These are phyloP conservation scores for Penicillium argentinense DNA, from an alignment of 495 filamentous ascomycete species.

Conservation along the genomic window DNA sequence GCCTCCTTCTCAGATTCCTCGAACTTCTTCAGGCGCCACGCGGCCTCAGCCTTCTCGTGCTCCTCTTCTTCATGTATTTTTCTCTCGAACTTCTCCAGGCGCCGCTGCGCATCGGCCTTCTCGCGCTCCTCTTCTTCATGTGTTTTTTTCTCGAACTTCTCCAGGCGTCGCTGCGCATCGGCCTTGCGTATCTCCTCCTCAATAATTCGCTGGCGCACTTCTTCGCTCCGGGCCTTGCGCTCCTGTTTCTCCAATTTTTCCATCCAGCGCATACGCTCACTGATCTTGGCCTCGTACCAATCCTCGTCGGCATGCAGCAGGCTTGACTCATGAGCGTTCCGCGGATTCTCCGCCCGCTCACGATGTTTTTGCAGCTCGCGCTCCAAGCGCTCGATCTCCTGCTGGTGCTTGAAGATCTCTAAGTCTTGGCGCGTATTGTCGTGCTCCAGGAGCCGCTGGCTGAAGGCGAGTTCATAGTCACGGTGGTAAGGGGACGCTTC, in stretches of 20 bases:
- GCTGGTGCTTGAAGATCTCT: slow-evolving; percentile 41
- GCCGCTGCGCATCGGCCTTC: slow-evolving; percentile 26
- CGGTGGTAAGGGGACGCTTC: slow-evolving; percentile 25
- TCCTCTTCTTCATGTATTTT: slow-evolving; percentile 19
- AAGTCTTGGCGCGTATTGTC: slow-evolving; percentile 41
- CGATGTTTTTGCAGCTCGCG: slow-evolving; percentile 41
- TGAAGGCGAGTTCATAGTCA: slow-evolving; percentile 39
- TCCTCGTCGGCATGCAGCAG: slow-evolving; percentile 35
- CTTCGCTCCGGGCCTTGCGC: slow-evolving; percentile 27
- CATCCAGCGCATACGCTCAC: slow-evolving; percentile 32
- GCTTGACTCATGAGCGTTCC: slow-evolving; percentile 20
- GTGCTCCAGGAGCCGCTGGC: slow-evolving; percentile 37
- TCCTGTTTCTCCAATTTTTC: slow-evolving; percentile 36
- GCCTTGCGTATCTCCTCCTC: slow-evolving; percentile 32
- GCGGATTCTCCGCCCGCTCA: slow-evolving; percentile 18
- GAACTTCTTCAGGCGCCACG: slow-evolving; percentile 28
- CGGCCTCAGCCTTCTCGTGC: slow-evolving; percentile 25
- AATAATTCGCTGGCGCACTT: neutral
- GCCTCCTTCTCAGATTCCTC: slow-evolving; percentile 33
- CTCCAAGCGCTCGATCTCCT: slow-evolving; percentile 46
- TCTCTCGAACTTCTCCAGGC: slow-evolving; percentile 26
- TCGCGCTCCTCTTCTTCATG: slow-evolving; percentile 28
- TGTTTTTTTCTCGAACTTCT: slow-evolving; percentile 20
- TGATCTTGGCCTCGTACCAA: slow-evolving; percentile 39
- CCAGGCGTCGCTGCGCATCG: slow-evolving; percentile 29